phyloP scores from a whole-genome alignment of 257 asterid species.

The Craterostigma plantagineum region DNA sequence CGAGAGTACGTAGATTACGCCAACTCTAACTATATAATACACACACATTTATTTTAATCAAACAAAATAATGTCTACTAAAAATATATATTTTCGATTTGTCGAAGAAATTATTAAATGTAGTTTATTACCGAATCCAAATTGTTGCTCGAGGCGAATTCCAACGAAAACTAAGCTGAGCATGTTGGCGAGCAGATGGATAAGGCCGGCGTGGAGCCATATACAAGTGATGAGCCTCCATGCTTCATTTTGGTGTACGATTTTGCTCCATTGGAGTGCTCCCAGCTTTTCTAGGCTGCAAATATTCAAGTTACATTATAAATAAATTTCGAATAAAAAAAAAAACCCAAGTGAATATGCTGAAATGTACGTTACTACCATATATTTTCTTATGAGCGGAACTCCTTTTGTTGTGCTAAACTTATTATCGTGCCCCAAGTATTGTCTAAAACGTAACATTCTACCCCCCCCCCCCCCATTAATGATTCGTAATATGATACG shows the following conservation, averaged over 20 bases:
- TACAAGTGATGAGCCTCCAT: slow-evolving; percentile 81
- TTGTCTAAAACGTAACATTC: no score
- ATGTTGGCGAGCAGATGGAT: slow-evolving; percentile 71
- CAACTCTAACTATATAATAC: slow-evolving; percentile 43
- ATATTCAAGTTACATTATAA: not conserved
- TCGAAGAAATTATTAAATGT: not conserved
- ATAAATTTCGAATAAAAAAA: no score
- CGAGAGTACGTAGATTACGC: slow-evolving; percentile 53
- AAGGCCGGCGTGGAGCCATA: slow-evolving; percentile 90
- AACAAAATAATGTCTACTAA: no score
- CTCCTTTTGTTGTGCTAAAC: no score
- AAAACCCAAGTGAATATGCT: no score
- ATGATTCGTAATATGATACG: no score
- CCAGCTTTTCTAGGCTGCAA: slow-evolving; percentile 59
- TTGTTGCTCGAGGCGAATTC: slow-evolving; percentile 86
- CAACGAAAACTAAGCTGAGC: slow-evolving; percentile 71
- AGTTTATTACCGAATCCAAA: slow-evolving; percentile 57
- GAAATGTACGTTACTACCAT: no score
- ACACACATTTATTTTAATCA: no score
- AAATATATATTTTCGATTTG: not conserved
- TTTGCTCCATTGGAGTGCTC: slow-evolving; percentile 65
- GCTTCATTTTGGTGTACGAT: slow-evolving; percentile 47
- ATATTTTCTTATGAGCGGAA: no score
- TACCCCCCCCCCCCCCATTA: no score
- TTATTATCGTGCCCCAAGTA: no score